Conservation (phyloP, 352 stramenopile species). For the Globisporangium emineosum region DNA sequence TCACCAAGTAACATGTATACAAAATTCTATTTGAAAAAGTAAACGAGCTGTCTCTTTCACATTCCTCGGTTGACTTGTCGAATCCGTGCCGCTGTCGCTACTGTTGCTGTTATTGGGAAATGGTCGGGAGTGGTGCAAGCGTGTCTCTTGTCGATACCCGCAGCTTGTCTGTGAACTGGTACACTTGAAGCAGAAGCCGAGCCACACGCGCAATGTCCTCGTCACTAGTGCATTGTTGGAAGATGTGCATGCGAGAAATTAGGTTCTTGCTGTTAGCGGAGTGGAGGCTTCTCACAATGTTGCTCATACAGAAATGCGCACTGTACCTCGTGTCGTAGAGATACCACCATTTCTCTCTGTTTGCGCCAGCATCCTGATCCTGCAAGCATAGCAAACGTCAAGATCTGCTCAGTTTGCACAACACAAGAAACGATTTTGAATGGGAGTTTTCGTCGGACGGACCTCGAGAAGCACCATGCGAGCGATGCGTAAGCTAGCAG, state of each 20-base stretch:
- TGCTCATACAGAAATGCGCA: neutral
- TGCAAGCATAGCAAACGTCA: neutral
- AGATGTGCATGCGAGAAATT: neutral
- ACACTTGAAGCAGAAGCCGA: slow-evolving; percentile 22
- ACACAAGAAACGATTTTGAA: neutral
- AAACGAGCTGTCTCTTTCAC: neutral
- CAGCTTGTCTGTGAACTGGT: slow-evolving; percentile 9
- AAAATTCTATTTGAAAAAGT: slow-evolving; percentile 1
- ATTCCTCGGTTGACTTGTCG: neutral
- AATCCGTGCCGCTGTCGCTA: neutral
- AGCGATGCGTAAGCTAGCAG: slow-evolving; percentile 28
- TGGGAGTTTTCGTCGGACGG: neutral
- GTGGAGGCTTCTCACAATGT: neutral
- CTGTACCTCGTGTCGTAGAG: slow-evolving; percentile 39
- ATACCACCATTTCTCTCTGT: slow-evolving; percentile 45
- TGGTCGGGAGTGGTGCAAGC: neutral
- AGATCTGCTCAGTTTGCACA: neutral
- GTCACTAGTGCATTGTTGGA: no score
- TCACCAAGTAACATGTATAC: slow-evolving; percentile 2
- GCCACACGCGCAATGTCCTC: slow-evolving; percentile 37
- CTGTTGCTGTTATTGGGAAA: neutral
- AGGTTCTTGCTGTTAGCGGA: neutral
- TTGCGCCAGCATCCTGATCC: neutral
- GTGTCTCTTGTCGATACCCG: neutral
- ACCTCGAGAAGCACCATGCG: slow-evolving; percentile 21